Conservation (phyloP, 805 yeast species). For the Barnettozyma siamensis region DNA sequence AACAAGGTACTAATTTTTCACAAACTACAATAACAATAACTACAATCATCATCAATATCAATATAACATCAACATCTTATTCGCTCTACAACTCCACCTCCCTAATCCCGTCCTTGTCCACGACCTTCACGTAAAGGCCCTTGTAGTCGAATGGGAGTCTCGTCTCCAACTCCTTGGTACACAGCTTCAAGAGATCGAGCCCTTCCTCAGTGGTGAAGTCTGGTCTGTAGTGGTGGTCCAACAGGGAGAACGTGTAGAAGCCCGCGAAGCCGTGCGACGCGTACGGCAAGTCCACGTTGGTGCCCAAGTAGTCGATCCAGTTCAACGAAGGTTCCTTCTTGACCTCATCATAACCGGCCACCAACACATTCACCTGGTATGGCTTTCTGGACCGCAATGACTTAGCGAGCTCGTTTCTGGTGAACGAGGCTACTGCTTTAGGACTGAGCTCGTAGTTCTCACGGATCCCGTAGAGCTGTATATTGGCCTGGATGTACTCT, state of each 20-base stretch:
- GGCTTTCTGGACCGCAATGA: constrained; percentile 93
- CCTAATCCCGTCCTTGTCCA: constrained; percentile 57
- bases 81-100: constrained; percentile 24
- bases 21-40: no score
- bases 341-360: constrained; percentile 75
- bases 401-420: constrained; percentile 82
- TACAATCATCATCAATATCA: no score
- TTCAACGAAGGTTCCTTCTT: constrained; percentile 59
- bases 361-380: constrained; percentile 84
- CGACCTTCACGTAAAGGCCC: constrained; percentile 65
- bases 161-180: constrained; percentile 70
- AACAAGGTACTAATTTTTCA: no score
- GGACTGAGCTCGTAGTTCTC: constrained; percentile 79
- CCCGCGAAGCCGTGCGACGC: constrained; percentile 99
- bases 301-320: constrained; percentile 93
- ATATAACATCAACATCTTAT: no score
- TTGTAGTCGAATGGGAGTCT: constrained; percentile 95
- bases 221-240: constrained; percentile 83
- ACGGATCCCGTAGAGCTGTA: constrained; percentile 81
- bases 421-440: constrained; percentile 79
- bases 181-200: constrained; percentile 59
- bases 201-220: constrained; percentile 79
- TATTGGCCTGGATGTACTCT: constrained; percentile 88
- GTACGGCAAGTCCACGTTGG: constrained; percentile 85
- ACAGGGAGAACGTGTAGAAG: constrained; percentile 81